Evolutionary conservation across 495 filamentous ascomycete species (phyloP).

Genomic region (Lepidopterella palustris): DNA sequence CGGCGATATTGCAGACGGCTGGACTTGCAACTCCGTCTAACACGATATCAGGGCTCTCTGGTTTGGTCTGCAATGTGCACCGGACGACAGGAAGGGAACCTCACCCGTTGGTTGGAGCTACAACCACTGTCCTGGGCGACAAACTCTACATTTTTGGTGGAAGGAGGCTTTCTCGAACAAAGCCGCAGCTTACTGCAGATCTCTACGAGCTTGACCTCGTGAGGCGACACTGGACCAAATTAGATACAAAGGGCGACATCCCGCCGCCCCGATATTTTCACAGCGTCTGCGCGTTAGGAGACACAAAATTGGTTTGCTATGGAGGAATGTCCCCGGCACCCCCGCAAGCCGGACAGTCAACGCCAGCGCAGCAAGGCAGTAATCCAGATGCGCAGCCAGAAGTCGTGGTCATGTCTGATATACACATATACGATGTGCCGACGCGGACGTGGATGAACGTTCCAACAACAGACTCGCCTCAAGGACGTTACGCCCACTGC

Average conservation of each 20-base stretch:
- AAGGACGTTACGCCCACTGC: constrained; percentile 95
- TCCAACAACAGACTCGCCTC: constrained; percentile 70
- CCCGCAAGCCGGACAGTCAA: constrained; percentile 34
- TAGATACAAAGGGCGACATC: constrained; percentile 76
- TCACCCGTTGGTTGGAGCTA: constrained; percentile 84
- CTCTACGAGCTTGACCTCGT: constrained; percentile 91
- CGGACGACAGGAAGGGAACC: constrained; percentile 87
- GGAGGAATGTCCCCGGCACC: constrained; percentile 90
- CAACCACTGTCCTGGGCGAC: constrained; percentile 89
- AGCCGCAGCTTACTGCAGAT: constrained; percentile 77
- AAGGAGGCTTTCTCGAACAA: constrained; percentile 72
- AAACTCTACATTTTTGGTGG: constrained; percentile 96
- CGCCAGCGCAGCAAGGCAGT: constrained; percentile 33
- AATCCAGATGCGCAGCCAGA: constrained; percentile 70
- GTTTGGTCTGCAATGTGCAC: constrained; percentile 89
- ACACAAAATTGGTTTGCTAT: constrained; percentile 95
- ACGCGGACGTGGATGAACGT: constrained; percentile 81
- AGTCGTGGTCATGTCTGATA: constrained; percentile 95
- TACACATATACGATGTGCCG: constrained; percentile 90
- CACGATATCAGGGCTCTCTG: constrained; percentile 57
- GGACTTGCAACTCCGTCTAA: constrained; percentile 29
- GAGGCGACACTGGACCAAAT: constrained; percentile 81
- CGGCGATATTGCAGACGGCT: constrained; percentile 27
- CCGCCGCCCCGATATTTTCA: constrained; percentile 94
- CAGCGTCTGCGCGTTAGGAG: constrained; percentile 85